Percentiles rank a stretch among this genome's conserved stretches.
Conservation (phyloP, 2,329 filamentous ascomycete species). For the Fusarium concolor region DNA sequence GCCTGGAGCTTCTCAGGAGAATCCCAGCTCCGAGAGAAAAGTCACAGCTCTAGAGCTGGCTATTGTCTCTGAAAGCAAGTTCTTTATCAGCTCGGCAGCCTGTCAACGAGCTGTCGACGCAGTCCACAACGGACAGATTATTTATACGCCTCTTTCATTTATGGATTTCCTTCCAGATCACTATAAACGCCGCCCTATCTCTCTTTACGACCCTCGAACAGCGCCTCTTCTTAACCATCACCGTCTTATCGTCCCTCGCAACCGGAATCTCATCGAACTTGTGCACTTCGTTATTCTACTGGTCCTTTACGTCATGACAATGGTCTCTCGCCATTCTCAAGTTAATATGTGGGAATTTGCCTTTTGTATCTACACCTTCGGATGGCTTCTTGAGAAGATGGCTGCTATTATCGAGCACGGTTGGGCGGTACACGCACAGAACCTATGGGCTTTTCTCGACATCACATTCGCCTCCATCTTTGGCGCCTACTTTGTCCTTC, state of each 20-base stretch:
- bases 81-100: conserved; percentile 72
- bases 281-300: conserved; percentile 74
- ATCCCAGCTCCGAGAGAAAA: conserved; percentile 61
- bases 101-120: conserved; percentile 78
- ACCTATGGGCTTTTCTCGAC: conserved; percentile 80
- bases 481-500: conserved; percentile 68
- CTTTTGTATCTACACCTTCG: conserved; percentile 73
- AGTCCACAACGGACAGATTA: conserved; percentile 74
- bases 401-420: conserved; percentile 74
- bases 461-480: conserved; percentile 75
- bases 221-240: conserved; percentile 77
- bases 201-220: conserved; percentile 74
- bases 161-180: conserved; percentile 80
- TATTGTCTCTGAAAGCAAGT: conserved; percentile 77
- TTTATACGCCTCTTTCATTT: conserved; percentile 77
- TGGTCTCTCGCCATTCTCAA: conserved; percentile 65
- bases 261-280: conserved; percentile 74
- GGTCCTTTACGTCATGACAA: conserved; percentile 71
- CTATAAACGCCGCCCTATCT: conserved; percentile 77
- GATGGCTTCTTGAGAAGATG: conserved; percentile 76
- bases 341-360: conserved; percentile 66
- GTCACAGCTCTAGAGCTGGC: conserved; percentile 77
- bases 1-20: conserved; percentile 51
- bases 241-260: conserved; percentile 76
- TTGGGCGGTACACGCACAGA: conserved; percentile 77